Evolutionary conservation across 2,329 filamentous ascomycete genomes (phyloP).

Genomic region (Calcarisporium arbuscula): DNA sequence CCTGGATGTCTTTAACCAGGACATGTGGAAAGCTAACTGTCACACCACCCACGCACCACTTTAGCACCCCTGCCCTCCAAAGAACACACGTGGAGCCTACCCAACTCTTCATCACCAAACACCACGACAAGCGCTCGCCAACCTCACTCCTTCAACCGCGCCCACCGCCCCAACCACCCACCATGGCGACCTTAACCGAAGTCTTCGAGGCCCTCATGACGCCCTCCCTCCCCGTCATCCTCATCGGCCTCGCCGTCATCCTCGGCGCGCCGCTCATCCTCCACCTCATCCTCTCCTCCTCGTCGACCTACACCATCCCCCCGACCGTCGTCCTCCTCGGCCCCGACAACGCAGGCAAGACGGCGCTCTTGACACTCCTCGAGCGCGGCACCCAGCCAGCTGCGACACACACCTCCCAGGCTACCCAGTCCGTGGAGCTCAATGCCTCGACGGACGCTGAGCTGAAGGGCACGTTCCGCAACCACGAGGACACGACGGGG

Average conservation of each 20-base stretch:
- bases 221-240: conserved; percentile 55
- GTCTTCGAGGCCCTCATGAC: conserved; percentile 49
- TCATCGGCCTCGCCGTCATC: conserved; percentile 64
- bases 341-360: conserved; percentile 80
- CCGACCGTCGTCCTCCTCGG: conserved; percentile 78
- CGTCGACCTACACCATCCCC: conserved; percentile 56
- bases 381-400: conserved; percentile 44
- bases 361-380: conserved; percentile 71
- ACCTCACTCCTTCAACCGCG: conserved; percentile 3
- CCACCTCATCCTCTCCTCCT: conserved; percentile 66
- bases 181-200: conserved; percentile 32
- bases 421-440: conserved; percentile 45
- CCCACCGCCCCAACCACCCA: conserved; percentile 11
- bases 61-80: too few relatives aligned
- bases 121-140: neutral
- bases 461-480: conserved; percentile 39
- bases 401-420: conserved; percentile 51
- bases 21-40: too few relatives aligned
- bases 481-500: conserved; percentile 49
- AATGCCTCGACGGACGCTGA: conserved; percentile 42
- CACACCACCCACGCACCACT: too few relatives aligned
- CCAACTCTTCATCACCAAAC: too few relatives aligned
- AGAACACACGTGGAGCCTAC: too few relatives aligned
- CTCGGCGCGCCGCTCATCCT: conserved; percentile 70
- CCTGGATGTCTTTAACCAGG: too few relatives aligned